phyloP scores from a whole-genome alignment of 345 rosid species.

The Eucalyptus tenuipes region DNA sequence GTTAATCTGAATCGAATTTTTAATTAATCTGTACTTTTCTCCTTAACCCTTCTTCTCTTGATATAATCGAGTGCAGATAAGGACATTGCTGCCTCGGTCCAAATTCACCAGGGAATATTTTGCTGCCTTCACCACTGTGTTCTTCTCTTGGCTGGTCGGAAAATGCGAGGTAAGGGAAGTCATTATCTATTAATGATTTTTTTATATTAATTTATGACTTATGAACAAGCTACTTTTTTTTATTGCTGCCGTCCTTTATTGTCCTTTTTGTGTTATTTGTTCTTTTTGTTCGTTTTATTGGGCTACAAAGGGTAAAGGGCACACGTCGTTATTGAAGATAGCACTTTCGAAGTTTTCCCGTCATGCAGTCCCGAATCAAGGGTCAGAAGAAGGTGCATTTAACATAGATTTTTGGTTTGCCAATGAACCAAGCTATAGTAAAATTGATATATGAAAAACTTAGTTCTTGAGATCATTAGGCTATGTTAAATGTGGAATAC shows the following conservation, averaged over 20 bases:
- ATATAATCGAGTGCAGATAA: slow-evolving; percentile 30
- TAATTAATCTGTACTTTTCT: background rate
- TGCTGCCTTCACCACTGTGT: slow-evolving; percentile 72
- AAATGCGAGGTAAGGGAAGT: slow-evolving; percentile 47
- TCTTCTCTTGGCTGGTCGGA: slow-evolving; percentile 83
- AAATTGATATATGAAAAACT: background rate
- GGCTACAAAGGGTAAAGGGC: background rate
- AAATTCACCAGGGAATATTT: slow-evolving; percentile 63
- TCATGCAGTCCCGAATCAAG: background rate
- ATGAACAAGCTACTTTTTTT: background rate
- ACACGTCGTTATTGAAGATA: background rate
- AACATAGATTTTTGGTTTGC: background rate
- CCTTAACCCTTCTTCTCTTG: background rate
- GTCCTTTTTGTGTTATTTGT: background rate
- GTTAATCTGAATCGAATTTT: background rate
- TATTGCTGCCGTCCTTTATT: background rate
- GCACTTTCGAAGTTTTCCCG: background rate
- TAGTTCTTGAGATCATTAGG: background rate
- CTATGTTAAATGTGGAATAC: background rate
- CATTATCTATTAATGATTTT: background rate
- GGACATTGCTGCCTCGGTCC: slow-evolving; percentile 42
- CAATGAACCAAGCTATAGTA: background rate
- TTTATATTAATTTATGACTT: background rate
- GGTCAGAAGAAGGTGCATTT: background rate
- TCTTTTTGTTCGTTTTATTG: background rate